Evolutionary conservation across 768 basidiomycete genomes (phyloP), one percentile per base, ranked within the genome.

Genomic region (Peribolospora baueri): DNA sequence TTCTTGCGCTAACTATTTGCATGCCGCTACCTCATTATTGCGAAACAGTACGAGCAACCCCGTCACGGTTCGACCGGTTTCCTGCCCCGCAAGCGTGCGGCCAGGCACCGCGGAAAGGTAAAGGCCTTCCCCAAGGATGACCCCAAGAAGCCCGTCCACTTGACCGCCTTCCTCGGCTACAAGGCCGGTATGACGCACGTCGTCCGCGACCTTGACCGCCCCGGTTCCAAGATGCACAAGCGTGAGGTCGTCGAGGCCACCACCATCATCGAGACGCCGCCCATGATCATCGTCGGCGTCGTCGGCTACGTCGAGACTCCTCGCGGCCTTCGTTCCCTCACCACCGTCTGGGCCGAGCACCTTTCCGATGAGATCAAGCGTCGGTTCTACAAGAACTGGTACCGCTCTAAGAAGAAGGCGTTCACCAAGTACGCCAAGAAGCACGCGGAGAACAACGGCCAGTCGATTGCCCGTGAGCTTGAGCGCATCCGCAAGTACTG

Each of bases 121-220:
- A 98, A 98, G 79, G 79, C 88, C 61, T 98, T 97, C 82, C 93
- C 93, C 67, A 88, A 80, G 91, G 93, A 98, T 79, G 91, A 98
- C 76, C 79, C 88, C 72, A 95, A 88, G 76, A 93, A 93, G 72
- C 87, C 85, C 56, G 87, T 91, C 58, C 93, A 98, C 73, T 76
- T 98, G 72, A 98, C 93, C 65, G 93, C 93, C 62, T 74, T 82
- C 68, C 78, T 98, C 80, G 93, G 91, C 63, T 98, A 95, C 82
- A 98, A 98, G 79, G 93, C 93, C 61, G 93, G 93, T 65, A 97
- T 97, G 91, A 95, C 88, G 71, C 93, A 98, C 69, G 77, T 98
- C 64, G 90, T 98, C 59, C 84, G 93, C 67, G 93, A 98, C 68
- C 84, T 97, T 65, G 93, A 97, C 74, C 86, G 93, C 68, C 91